These are phyloP conservation scores for Boletus huronensis DNA, from an alignment of 768 basidiomycete species.

Conservation along the genomic window DNA sequence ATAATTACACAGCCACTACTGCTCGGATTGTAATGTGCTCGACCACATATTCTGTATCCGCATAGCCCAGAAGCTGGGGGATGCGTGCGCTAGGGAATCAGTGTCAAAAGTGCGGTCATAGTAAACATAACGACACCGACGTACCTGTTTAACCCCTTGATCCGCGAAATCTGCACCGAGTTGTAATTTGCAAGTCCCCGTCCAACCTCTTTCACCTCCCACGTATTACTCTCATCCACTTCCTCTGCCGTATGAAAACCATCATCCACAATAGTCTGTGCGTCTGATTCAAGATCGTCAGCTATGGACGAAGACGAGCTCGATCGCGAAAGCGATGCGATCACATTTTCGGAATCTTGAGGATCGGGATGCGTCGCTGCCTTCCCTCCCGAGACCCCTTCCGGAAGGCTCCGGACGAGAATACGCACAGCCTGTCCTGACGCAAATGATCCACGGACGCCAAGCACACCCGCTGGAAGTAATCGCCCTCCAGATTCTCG, in stretches of 20 bases:
- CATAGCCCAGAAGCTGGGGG: constrained; percentile 80
- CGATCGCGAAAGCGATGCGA: constrained; percentile 38
- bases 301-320: constrained; percentile 33
- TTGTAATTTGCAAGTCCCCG: constrained; percentile 96
- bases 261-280: constrained; percentile 30
- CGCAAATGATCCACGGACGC: constrained; percentile 86
- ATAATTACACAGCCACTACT: constrained; percentile 48
- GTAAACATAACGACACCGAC: constrained; percentile 20
- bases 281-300: constrained; percentile 25
- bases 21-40: constrained; percentile 84
- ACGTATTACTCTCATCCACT: constrained; percentile 44
- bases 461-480: constrained; percentile 87
- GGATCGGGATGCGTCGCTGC: constrained; percentile 23
- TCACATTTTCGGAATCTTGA: constrained; percentile 19
- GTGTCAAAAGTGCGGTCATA: background rate
- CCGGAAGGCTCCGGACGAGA: constrained; percentile 47
- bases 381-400: constrained; percentile 23
- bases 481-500: constrained; percentile 87
- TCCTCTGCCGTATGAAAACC: constrained; percentile 27
- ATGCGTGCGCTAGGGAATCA: constrained; percentile 64
- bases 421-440: constrained; percentile 93
- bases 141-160: constrained; percentile 91
- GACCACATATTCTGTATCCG: constrained; percentile 95
- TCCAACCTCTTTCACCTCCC: constrained; percentile 86
- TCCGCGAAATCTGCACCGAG: constrained; percentile 81